phyloP scores from a whole-genome alignment of 495 filamentous ascomycete genomes.

The Neurospora sp. region DNA sequence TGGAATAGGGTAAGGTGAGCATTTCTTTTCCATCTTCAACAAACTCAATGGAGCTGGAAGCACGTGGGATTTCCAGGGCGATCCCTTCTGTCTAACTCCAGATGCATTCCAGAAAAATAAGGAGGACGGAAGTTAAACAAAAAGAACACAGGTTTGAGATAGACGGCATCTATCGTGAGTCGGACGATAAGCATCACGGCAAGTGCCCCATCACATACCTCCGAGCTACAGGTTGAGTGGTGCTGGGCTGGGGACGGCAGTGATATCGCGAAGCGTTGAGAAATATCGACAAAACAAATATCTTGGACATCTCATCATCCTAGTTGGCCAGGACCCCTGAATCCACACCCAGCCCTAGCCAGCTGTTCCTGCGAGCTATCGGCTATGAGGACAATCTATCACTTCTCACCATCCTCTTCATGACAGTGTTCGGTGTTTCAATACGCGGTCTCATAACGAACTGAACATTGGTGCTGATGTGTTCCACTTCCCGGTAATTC shows the following conservation, averaged over 20 bases:
- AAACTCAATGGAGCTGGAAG: not conserved
- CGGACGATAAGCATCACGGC: not conserved
- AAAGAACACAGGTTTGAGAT: not conserved
- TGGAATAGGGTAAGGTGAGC: not conserved
- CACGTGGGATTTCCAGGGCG: not conserved
- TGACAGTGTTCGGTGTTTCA: not conserved
- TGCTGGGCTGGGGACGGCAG: not conserved
- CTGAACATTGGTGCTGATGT: not conserved
- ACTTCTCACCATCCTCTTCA: conserved; percentile 10
- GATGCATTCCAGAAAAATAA: not conserved
- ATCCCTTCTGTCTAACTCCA: not conserved
- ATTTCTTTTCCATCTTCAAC: not conserved
- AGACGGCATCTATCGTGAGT: not conserved
- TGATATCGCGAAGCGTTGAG: not conserved
- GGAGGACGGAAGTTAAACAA: not conserved
- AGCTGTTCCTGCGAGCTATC: conserved; percentile 31
- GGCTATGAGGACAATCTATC: conserved; percentile 13
- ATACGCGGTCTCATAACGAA: not conserved
- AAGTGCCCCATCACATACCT: not conserved
- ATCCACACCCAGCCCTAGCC: conserved; percentile 22
- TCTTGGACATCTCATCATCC: not conserved
- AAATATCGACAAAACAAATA: not conserved
- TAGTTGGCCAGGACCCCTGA: not conserved
- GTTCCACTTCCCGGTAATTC: not conserved
- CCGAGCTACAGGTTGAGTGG: not conserved